Conservation (phyloP, 1,139 yeast species). For the Scheffersomyces illinoinensis region DNA sequence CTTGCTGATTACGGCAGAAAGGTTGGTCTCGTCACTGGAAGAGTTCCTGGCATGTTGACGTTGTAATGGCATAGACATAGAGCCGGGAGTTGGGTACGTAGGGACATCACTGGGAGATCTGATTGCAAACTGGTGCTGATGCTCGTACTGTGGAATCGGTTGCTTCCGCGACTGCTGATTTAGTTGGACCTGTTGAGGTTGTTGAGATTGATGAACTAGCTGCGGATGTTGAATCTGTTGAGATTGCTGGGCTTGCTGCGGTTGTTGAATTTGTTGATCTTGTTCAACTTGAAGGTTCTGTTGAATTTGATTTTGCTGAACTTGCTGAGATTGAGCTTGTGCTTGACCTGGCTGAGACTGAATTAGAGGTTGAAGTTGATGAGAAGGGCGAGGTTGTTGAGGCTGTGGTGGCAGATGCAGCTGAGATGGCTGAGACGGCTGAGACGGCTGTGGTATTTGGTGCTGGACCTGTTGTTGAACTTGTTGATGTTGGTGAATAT, state of each 20-base stretch:
- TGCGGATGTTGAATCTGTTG: slow-evolving; percentile 4
- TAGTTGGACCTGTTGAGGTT: too few species aligned
- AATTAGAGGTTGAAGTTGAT: slow-evolving; percentile 3
- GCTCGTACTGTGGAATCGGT: background rate
- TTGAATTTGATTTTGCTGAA: background rate
- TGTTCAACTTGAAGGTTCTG: background rate
- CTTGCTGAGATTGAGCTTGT: slow-evolving; percentile 2
- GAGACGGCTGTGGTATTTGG: slow-evolving; percentile 5
- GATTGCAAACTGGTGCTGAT: background rate
- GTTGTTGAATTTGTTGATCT: slow-evolving; percentile 4
- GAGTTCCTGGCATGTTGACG: background rate
- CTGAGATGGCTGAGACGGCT: slow-evolving; percentile 4
- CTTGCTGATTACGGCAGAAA: background rate
- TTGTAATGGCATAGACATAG: background rate
- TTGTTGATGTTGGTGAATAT: slow-evolving; percentile 4
- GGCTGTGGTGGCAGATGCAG: slow-evolving; percentile 4
- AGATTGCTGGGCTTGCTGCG: slow-evolving; percentile 3
- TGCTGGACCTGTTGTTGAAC: slow-evolving; percentile 4
- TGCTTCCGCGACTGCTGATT: too few species aligned
- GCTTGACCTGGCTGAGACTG: slow-evolving; percentile 6
- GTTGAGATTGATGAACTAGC: slow-evolving; percentile 1
- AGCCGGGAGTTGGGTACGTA: background rate
- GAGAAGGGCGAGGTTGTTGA: slow-evolving; percentile 5
- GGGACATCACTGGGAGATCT: background rate
- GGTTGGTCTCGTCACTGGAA: background rate